Evolutionary conservation across 306 rosid species (phyloP).

Genomic region (Corylus americana): DNA sequence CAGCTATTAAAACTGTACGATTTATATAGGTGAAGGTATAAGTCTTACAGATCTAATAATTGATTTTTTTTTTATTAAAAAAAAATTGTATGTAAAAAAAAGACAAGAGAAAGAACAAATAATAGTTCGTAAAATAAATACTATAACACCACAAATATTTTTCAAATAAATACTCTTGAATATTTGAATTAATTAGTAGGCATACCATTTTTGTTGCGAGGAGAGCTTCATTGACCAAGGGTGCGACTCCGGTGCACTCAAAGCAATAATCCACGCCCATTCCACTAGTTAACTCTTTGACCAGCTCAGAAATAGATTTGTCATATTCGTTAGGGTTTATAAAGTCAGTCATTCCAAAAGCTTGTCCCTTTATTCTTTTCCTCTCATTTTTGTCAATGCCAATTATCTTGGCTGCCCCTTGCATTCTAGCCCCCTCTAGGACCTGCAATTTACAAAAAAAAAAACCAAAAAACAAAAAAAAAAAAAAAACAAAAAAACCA

Average conservation of each 20-base stretch:
- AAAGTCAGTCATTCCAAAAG: slow-evolving; percentile 50
- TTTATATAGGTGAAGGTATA: too few relatives aligned
- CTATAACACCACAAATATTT: too few relatives aligned
- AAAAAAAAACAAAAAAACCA: too few relatives aligned
- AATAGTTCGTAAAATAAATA: too few relatives aligned
- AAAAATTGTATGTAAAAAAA: too few relatives aligned
- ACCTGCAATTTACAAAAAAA: slow-evolving; percentile 21
- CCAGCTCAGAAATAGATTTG: slow-evolving; percentile 36
- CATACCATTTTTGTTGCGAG: slow-evolving; percentile 52
- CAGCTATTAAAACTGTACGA: too few relatives aligned
- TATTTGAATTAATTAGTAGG: not conserved
- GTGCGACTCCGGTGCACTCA: slow-evolving; percentile 48
- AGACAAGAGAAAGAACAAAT: too few relatives aligned
- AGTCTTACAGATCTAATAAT: too few relatives aligned
- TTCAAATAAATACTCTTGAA: too few relatives aligned
- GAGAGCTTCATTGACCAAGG: slow-evolving; percentile 39
- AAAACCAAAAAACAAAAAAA: too few relatives aligned
- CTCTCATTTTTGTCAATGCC: slow-evolving; percentile 48
- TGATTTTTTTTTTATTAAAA: too few relatives aligned
- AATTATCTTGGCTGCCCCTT: slow-evolving; percentile 45
- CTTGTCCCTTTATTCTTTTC: slow-evolving; percentile 39
- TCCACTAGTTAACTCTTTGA: slow-evolving; percentile 44
- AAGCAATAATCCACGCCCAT: slow-evolving; percentile 57
- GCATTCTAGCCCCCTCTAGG: slow-evolving; percentile 43
- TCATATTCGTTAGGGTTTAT: slow-evolving; percentile 33